Evolutionary conservation across 2,329 filamentous ascomycete genomes (phyloP).

Genomic region (Botrytis pseudocinerea): DNA sequence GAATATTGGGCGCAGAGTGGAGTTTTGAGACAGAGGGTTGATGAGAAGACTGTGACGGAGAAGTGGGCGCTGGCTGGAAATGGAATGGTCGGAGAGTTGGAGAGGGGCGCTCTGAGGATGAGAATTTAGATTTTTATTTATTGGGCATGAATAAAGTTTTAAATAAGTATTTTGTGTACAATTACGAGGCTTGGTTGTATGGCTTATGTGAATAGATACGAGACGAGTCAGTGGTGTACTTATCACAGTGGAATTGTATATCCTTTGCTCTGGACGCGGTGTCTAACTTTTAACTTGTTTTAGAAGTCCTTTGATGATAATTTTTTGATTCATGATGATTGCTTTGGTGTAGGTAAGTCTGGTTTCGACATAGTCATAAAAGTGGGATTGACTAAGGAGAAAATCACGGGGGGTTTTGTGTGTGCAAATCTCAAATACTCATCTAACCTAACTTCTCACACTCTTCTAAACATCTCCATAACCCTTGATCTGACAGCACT

Average conservation of each 20-base stretch:
- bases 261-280: neutral
- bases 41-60: constrained; percentile 71
- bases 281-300: too few species aligned
- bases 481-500: neutral
- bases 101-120: constrained; percentile 59
- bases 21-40: constrained; percentile 68
- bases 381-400: too few species aligned
- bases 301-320: neutral
- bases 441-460: neutral
- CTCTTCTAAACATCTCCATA: neutral
- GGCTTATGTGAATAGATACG: neutral
- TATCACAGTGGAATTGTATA: neutral
- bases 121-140: constrained; percentile 31
- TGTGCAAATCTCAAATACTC: neutral
- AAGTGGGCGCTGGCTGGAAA: constrained; percentile 82
- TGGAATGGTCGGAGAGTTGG: constrained; percentile 83
- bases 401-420: neutral
- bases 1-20: constrained; percentile 94
- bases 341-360: neutral
- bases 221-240: neutral
- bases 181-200: neutral
- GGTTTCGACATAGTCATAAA: neutral
- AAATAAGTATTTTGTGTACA: constrained; percentile 1
- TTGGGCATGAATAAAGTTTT: neutral
- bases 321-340: neutral